Conservation (phyloP, 805 yeast genomes). For the Candida rishiriensis region DNA sequence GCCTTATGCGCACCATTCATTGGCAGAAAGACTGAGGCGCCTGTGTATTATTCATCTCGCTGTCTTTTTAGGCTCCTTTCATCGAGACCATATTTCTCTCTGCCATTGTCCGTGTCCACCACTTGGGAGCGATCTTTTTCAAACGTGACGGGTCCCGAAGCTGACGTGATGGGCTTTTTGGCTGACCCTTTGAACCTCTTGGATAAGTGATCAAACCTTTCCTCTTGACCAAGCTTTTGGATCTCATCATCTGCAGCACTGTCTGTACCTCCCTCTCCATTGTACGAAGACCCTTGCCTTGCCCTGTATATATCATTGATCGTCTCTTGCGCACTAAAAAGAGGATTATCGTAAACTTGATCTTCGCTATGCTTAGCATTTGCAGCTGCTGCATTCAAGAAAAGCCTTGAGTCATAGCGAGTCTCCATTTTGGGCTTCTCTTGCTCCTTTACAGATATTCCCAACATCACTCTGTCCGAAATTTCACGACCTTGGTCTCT, state of each 20-base stretch:
- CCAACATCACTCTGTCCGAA: conserved; percentile 52
- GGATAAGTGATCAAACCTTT: conserved; percentile 9
- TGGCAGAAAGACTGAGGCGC: too few species aligned
- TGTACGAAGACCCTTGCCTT: conserved; percentile 18
- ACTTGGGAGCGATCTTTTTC: conserved; percentile 16
- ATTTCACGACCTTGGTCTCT: conserved; percentile 46
- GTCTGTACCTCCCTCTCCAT: conserved; percentile 17
- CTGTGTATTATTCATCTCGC: too few species aligned
- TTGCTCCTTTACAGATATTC: conserved; percentile 32
- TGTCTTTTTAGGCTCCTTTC: neutral
- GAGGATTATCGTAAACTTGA: conserved; percentile 54
- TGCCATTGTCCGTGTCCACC: conserved; percentile 1
- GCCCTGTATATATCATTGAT: conserved; percentile 47
- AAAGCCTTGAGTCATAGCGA: conserved; percentile 57
- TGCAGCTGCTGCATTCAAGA: conserved; percentile 38
- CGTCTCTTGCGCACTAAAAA: conserved; percentile 51
- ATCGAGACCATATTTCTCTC: conserved; percentile 3
- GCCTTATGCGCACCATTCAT: too few species aligned
- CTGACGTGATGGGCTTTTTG: neutral
- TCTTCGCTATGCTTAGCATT: conserved; percentile 37
- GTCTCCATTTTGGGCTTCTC: conserved; percentile 31
- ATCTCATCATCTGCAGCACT: conserved; percentile 18
- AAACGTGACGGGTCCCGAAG: conserved; percentile 24
- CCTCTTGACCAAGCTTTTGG: conserved; percentile 6
- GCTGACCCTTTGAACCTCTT: conserved; percentile 8